These are phyloP conservation scores for Mucor sp. DNA, from an alignment of 371 early-diverging fungal genomes.

Conservation along the genomic window DNA sequence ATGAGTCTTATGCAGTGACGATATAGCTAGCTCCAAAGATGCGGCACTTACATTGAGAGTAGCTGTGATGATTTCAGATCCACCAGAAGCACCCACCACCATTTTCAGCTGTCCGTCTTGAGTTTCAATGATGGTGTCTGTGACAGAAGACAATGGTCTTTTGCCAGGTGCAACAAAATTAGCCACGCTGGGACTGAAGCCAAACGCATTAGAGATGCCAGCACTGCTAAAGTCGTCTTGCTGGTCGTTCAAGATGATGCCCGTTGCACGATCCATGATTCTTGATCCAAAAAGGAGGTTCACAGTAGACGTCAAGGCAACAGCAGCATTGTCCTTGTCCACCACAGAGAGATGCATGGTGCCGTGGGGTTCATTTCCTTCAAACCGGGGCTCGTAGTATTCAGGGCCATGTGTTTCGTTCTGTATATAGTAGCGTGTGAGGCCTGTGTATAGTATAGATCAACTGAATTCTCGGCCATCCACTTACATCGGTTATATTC, in stretches of 20 bases:
- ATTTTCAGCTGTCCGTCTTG: conserved; percentile 67
- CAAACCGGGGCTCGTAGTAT: conserved; percentile 84
- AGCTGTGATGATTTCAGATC: conserved; percentile 91
- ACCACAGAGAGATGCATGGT: conserved; percentile 96
- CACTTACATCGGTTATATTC: conserved; percentile 67
- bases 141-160: conserved; percentile 90
- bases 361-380: conserved; percentile 83
- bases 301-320: conserved; percentile 89
- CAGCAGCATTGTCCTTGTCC: conserved; percentile 81
- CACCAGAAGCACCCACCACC: conserved; percentile 94
- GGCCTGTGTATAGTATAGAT: no score
- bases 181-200: neutral
- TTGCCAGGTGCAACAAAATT: conserved; percentile 65
- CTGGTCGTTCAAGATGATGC: conserved; percentile 97
- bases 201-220: neutral
- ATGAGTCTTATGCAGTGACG: neutral
- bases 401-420: conserved; percentile 37
- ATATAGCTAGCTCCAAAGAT: no score
- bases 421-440: conserved; percentile 12
- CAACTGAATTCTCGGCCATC: no score
- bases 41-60: conserved; percentile 65
- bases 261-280: conserved; percentile 91
- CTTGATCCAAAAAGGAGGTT: conserved; percentile 94
- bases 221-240: conserved; percentile 98
- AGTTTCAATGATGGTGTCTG: conserved; percentile 85